phyloP scores from a whole-genome alignment of 192 early-diverging fungal genomes.

The Physocladia obscura region DNA sequence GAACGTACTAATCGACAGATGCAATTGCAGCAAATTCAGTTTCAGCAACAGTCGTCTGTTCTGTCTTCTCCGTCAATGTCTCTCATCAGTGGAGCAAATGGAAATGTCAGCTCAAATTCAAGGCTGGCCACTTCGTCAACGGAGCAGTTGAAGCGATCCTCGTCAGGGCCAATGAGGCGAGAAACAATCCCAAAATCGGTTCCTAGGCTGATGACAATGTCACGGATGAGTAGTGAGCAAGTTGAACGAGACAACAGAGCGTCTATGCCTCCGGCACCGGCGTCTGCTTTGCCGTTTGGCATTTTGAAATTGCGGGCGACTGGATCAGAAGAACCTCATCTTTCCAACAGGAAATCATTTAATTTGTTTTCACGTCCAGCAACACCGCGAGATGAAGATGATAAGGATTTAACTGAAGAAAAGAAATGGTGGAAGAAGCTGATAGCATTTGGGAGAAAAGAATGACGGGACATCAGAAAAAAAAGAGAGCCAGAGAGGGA shows the following conservation, averaged over 20 bases:
- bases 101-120: neutral
- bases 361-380: neutral
- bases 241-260: neutral
- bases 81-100: neutral
- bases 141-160: neutral
- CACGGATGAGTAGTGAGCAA: neutral
- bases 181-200: neutral
- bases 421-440: constrained; percentile 28
- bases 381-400: neutral
- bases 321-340: neutral
- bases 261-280: neutral
- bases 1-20: constrained; percentile 20
- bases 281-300: neutral
- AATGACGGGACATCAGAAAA: no score
- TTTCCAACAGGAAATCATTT: constrained; percentile 7
- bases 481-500: no score
- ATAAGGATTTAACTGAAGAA: constrained; percentile 4
- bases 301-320: neutral
- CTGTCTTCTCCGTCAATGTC: neutral
- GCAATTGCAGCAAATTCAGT: constrained; percentile 14
- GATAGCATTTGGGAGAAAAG: neutral
- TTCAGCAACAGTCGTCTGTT: neutral
- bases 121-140: neutral
- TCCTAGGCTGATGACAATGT: neutral
- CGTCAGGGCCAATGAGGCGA: neutral